These are phyloP conservation scores for Thelephora terrestris DNA, from an alignment of 1,284 basidiomycete species.

Conservation along the genomic window DNA sequence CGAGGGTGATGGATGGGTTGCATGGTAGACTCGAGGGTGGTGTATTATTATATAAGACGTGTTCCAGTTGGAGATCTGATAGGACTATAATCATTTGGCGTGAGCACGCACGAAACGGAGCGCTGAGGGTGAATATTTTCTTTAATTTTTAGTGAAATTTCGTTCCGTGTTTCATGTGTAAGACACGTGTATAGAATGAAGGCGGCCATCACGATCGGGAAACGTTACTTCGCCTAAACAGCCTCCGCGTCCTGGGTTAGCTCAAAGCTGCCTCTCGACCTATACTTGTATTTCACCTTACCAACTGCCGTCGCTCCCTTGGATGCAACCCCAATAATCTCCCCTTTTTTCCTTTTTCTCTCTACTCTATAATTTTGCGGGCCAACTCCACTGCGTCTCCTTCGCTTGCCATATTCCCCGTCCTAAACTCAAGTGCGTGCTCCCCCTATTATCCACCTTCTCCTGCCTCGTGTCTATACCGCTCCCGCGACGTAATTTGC, in stretches of 20 bases:
- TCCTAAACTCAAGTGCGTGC: neutral
- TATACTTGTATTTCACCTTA: conserved; percentile 1
- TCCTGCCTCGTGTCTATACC: neutral
- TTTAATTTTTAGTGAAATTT: neutral
- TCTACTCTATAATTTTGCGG: neutral
- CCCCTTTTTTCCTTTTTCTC: neutral
- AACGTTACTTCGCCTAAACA: conserved; percentile 1
- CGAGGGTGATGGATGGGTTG: conserved; percentile 29
- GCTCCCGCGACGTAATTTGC: neutral
- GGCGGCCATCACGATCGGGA: conserved; percentile 1
- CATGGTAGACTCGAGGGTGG: neutral
- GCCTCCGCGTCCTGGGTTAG: neutral
- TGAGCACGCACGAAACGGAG: too few species aligned
- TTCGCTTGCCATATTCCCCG: conserved; percentile 3
- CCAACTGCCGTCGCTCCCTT: conserved; percentile 4
- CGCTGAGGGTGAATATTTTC: too few species aligned
- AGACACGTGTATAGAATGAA: neutral
- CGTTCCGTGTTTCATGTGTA: neutral
- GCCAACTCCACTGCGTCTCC: neutral
- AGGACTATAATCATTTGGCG: too few species aligned
- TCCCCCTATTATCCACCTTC: neutral
- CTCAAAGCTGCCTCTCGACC: neutral
- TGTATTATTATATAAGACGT: too few species aligned
- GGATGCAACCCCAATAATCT: conserved; percentile 3
- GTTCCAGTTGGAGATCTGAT: too few species aligned